phyloP scores from a whole-genome alignment of 2,329 filamentous ascomycete genomes.

The Neoascochyta sp. region DNA sequence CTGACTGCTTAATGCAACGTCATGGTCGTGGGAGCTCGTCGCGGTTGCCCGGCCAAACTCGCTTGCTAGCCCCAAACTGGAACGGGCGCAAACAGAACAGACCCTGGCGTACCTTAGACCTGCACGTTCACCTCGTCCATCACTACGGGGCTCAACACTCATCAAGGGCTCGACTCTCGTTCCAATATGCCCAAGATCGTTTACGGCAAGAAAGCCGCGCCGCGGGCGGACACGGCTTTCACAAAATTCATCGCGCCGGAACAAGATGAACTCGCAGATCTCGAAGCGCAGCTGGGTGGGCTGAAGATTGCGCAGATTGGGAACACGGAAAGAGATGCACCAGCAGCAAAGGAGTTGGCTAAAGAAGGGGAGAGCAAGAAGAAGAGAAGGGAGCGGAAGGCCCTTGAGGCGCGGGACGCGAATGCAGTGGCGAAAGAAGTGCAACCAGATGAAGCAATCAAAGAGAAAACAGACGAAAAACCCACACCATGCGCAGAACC shows the following conservation, averaged over 20 bases:
- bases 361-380: neutral
- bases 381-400: slow-evolving; percentile 6
- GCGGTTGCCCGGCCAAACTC: slow-evolving; percentile 9
- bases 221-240: slow-evolving; percentile 9
- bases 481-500: slow-evolving; percentile 1
- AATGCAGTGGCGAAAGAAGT: slow-evolving; percentile 6
- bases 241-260: slow-evolving; percentile 27
- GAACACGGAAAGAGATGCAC: neutral
- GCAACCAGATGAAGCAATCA: neutral
- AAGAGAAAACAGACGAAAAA: slow-evolving; percentile 1
- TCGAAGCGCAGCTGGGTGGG: slow-evolving; percentile 6
- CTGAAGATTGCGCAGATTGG: neutral
- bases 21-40: neutral
- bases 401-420: slow-evolving; percentile 10
- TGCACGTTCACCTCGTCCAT: slow-evolving; percentile 1
- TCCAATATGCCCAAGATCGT: slow-evolving; percentile 23
- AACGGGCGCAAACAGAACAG: slow-evolving; percentile 6
- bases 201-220: slow-evolving; percentile 16
- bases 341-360: neutral
- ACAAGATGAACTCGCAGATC: slow-evolving; percentile 4
- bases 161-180: slow-evolving; percentile 2
- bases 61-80: slow-evolving; percentile 8
- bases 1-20: too few relatives aligned
- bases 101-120: too few relatives aligned
- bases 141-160: slow-evolving; percentile 2